Conservation (phyloP, 2,329 filamentous ascomycete species). For the Fusarium nanum region DNA sequence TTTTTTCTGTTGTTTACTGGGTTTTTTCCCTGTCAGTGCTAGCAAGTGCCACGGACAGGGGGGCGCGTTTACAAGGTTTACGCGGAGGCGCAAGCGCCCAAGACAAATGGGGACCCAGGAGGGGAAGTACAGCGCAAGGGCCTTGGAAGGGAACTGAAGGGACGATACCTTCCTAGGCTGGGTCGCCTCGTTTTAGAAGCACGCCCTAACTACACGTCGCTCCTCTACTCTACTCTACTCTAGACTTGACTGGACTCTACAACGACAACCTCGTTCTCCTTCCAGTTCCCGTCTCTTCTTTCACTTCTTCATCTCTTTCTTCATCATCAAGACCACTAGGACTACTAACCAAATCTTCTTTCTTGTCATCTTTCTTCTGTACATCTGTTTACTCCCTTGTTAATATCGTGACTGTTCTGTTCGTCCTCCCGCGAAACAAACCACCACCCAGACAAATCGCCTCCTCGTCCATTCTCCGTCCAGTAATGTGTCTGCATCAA, state of each 20-base stretch:
- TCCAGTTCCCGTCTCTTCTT: slow-evolving; percentile 27
- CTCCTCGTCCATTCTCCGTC: slow-evolving; percentile 35
- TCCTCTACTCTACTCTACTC: slow-evolving; percentile 33
- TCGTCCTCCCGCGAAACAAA: slow-evolving; percentile 10
- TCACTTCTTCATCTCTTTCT: slow-evolving; percentile 12
- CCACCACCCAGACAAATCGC: slow-evolving; percentile 18
- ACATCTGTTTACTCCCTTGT: slow-evolving; percentile 3
- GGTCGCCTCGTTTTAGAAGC: slow-evolving; percentile 47
- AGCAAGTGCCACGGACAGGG: slow-evolving; percentile 34
- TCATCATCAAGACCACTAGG: slow-evolving; percentile 4
- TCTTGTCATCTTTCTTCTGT: neutral
- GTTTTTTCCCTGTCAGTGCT: slow-evolving; percentile 22
- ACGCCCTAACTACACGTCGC: slow-evolving; percentile 42
- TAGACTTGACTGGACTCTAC: slow-evolving; percentile 5
- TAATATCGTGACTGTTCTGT: slow-evolving; percentile 8
- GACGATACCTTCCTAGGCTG: slow-evolving; percentile 40
- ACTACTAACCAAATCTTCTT: slow-evolving; percentile 5
- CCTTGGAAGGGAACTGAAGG: slow-evolving; percentile 43
- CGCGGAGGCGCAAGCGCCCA: slow-evolving; percentile 45
- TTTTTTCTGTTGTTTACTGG: slow-evolving; percentile 24
- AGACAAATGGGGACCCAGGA: slow-evolving; percentile 36
- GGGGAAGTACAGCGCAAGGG: slow-evolving; percentile 24
- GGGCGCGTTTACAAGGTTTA: slow-evolving; percentile 49
- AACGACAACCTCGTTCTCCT: slow-evolving; percentile 38
- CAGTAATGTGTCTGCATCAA: slow-evolving; percentile 45